Conservation (phyloP, 176 grass and related monocot genomes). For the Rhipidocladum racemiflorum region DNA sequence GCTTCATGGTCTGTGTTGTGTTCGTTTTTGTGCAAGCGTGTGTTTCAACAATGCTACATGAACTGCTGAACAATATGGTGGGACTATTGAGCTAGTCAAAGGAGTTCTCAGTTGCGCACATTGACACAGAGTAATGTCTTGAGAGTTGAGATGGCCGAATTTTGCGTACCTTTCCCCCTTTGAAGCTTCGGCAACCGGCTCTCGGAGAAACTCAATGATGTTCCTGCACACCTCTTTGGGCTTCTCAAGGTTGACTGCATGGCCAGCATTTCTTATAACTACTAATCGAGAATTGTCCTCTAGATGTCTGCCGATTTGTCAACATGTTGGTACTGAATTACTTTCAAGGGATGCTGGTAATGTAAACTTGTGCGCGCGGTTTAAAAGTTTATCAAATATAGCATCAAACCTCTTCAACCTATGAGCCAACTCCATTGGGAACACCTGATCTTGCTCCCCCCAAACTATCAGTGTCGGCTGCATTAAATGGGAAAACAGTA, state of each 20-base stretch:
- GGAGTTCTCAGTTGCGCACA: not conserved
- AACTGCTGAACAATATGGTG: not conserved
- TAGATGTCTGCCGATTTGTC: constrained; percentile 66
- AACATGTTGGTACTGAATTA: not conserved
- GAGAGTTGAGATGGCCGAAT: not conserved
- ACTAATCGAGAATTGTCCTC: constrained; percentile 59
- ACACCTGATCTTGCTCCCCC: constrained; percentile 81
- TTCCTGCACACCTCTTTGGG: constrained; percentile 52
- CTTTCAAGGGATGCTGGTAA: not conserved
- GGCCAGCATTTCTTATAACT: constrained; percentile 73
- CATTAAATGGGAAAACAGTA: not conserved
- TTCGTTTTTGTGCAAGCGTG: not conserved
- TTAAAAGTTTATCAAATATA: not conserved
- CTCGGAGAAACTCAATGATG: constrained; percentile 58
- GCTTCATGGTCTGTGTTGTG: not conserved
- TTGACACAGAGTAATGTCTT: not conserved
- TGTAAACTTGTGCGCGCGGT: not conserved
- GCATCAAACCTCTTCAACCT: constrained; percentile 67
- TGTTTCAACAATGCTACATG: not conserved
- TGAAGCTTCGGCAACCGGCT: constrained; percentile 2
- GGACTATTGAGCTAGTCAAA: not conserved
- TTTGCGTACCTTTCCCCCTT: constrained; percentile 30
- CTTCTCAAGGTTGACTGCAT: constrained; percentile 97
- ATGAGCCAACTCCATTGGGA: constrained; percentile 86
- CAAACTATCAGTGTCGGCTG: constrained; percentile 73